These are phyloP conservation scores for Megacollybia marginata DNA, from an alignment of 768 basidiomycete genomes.

Conservation along the genomic window DNA sequence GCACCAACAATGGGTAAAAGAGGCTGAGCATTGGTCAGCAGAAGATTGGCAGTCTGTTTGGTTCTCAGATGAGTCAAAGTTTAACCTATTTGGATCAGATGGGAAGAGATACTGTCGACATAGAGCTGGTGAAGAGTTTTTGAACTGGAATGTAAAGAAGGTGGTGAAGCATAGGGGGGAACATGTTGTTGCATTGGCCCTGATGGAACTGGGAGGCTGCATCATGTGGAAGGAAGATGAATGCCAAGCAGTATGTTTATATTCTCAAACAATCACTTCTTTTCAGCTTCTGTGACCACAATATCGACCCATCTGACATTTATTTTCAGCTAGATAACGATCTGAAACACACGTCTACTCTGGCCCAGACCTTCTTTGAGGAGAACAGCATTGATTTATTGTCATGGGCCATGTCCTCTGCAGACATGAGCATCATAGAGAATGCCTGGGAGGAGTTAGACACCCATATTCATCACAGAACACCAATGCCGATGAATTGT, in stretches of 20 bases:
- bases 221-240: slow-evolving; percentile 15
- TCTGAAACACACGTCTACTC: slow-evolving; percentile 13
- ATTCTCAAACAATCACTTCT: slow-evolving; percentile 15
- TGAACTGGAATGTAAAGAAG: slow-evolving; percentile 6
- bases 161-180: slow-evolving; percentile 19
- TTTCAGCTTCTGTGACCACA: slow-evolving; percentile 5
- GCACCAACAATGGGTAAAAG: too few relatives aligned
- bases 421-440: slow-evolving; percentile 23
- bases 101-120: slow-evolving; percentile 9
- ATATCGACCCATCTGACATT: not conserved
- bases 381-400: slow-evolving; percentile 9
- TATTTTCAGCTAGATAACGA: slow-evolving; percentile 20
- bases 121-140: slow-evolving; percentile 12
- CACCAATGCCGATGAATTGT: not conserved
- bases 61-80: not conserved
- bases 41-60: not conserved
- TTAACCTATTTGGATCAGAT: not conserved
- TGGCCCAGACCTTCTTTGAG: slow-evolving; percentile 10
- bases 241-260: slow-evolving; percentile 11
- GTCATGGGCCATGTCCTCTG: slow-evolving; percentile 16
- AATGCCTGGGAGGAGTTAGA: slow-evolving; percentile 16
- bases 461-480: not conserved
- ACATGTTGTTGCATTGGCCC: slow-evolving; percentile 15
- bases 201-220: slow-evolving; percentile 12
- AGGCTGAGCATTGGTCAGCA: too few relatives aligned